Conservation (phyloP, 2,329 filamentous ascomycete genomes). For the Diaporthe helianthi region DNA sequence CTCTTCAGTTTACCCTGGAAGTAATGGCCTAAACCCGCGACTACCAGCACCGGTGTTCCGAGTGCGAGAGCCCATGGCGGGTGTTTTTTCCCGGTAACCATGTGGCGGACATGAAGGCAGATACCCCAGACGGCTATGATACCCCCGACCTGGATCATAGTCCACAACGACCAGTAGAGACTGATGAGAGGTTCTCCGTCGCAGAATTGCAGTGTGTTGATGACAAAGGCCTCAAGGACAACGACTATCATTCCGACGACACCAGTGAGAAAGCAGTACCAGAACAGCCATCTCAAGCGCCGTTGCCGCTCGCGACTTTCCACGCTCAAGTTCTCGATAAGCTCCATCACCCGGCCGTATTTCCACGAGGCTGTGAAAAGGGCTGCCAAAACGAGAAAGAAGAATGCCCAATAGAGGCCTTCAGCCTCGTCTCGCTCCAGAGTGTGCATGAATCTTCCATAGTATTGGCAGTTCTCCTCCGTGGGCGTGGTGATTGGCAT, state of each 20-base stretch:
- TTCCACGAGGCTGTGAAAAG: slow-evolving; percentile 33
- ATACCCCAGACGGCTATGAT: slow-evolving; percentile 66
- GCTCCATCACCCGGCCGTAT: slow-evolving; percentile 29
- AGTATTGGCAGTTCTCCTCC: slow-evolving; percentile 31
- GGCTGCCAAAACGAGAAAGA: slow-evolving; percentile 21
- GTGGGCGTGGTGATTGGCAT: slow-evolving; percentile 22
- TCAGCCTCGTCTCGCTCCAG: slow-evolving; percentile 23
- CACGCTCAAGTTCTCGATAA: slow-evolving; percentile 24
- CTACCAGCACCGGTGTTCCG: slow-evolving; percentile 66
- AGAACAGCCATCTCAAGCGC: slow-evolving; percentile 50
- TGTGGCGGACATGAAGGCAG: slow-evolving; percentile 59
- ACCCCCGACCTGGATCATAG: slow-evolving; percentile 64
- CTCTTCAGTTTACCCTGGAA: slow-evolving; percentile 48
- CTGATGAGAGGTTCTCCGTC: slow-evolving; percentile 66
- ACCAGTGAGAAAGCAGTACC: slow-evolving; percentile 53
- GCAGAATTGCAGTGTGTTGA: slow-evolving; percentile 64
- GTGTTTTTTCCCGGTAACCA: slow-evolving; percentile 56
- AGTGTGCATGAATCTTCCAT: slow-evolving; percentile 30
- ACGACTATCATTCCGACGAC: slow-evolving; percentile 52
- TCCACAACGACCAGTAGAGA: slow-evolving; percentile 68
- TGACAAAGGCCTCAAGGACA: slow-evolving; percentile 61
- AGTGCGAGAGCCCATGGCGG: slow-evolving; percentile 67
- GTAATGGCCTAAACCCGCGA: slow-evolving; percentile 60
- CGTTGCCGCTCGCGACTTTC: slow-evolving; percentile 42
- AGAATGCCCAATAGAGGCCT: slow-evolving; percentile 31